Evolutionary conservation across 805 yeast genomes (phyloP), one percentile per base, ranked within the genome.

Genomic region (Nakazawaea ernobii): DNA sequence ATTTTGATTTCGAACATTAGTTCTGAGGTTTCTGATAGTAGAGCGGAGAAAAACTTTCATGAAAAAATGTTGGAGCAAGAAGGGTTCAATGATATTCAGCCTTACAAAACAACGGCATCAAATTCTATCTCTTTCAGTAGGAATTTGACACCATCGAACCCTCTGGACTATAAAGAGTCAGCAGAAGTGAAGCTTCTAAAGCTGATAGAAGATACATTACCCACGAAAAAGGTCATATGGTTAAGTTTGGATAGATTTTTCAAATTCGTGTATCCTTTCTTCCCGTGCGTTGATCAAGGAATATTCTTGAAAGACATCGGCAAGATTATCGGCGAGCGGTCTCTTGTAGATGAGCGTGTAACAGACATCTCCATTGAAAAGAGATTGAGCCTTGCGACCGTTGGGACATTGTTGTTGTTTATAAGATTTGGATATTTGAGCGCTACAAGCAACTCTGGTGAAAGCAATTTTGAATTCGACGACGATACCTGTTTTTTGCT

Each of bases 371-470:
- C 62, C 29, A 52, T 75, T 13, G 69, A 66, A 33, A 70, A 64
- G 52, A 65, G 75, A 55, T 55, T 75, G 35, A 82, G 76, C 53
- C 69, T 77, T 51, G 79, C 81, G 1, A 54, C 59, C 8, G 44
- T 75, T 26, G 83, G 82, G 1, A 60, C 67, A 1, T 53, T 79
- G n/a, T 58, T 78, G 40, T 57, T 74, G 8, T 61, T 76, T 2
- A 52, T 78, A 38, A 60, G 80, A 49, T 52, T 78, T 29, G 58
- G 77, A 0, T 73, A 68, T 52, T 53, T 73, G 14, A 68, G 77
- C 1, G 57, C 73, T 10, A 59, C 70, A 20, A 58, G 67, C 6
- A 61, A 58, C 46, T 46, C 50, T n/a, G 61, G 46, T 29, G 62
- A 61, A 8, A 60, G 50, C 15, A 59, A 52, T 1, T 68, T 59